Evolutionary conservation across 2,329 filamentous ascomycete species (phyloP), one percentile per base, ranked within the genome.

Genomic region (Fusarium chuoi): DNA sequence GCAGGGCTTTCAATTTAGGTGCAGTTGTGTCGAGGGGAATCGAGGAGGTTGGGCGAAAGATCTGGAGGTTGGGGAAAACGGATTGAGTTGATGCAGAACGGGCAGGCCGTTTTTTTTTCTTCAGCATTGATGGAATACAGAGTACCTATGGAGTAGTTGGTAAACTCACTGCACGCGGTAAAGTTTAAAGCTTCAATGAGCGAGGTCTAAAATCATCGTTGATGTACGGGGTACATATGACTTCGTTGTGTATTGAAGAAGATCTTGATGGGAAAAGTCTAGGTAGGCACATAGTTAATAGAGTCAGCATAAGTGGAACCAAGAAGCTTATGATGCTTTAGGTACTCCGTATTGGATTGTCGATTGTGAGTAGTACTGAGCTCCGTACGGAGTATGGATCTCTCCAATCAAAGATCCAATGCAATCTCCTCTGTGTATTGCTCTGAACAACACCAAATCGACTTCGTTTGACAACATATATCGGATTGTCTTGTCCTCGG

Each of bases 31-130:
- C 64, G 55, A 65, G 71, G 59, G 41, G 28, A 60, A 70, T 38
- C 52, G 59, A 62, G 62, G 71, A 68, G 71, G 70, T 41, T 73
- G 70, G 70, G 66, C 35, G 38, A 30, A 45, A 33, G 58, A 62
- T 54, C 42, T 48, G 64, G 70, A 67, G 74, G 64, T 42, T 74
- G 71, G 71, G 66, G 49, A 44, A 60, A 67, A 74, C 67, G 59
- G 62, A 48, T 71, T 67, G 39, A 36, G 36, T 56, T 38, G 24
- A 62, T 49, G 51, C 41, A 65, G 71, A 62, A 44, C 55, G 49
- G 54, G 42, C 46, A 71, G 71, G 62, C 70, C 74, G 72, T 75
- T 65, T 55, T 62, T 55, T 62, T 35, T 7, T 4, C 15, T 15
- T n/a, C 45, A 45, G 52, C 59, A 69, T 38, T 36, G 55, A 59